Base-by-base conservation (phyloP, 2,329 filamentous ascomycete species). In the Aspergillus sp. region DNA sequence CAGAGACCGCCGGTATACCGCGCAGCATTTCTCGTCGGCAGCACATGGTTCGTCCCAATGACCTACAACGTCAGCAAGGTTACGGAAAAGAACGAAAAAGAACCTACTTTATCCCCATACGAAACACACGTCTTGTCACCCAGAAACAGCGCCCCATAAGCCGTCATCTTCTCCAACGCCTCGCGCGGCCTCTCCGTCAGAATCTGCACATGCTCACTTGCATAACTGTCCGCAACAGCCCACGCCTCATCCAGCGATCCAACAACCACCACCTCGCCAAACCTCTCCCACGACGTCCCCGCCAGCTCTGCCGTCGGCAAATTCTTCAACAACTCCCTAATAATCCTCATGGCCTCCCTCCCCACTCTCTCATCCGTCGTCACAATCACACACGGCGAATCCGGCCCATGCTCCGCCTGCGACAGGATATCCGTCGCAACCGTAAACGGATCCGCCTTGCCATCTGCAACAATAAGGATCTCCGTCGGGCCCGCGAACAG, bases 41-140 rank as follows among this genome's bases (percentile, higher is more conserved):
- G 71, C 2, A 83, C 81, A 62, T 83, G 81, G 63, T 83, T 83
- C 2, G 81, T 83, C 1, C 81, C 81, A 57, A 83, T 83, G 37
- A 77, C 79, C 77, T 81, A 46, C 9, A 44, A 5, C 5, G 27
- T 24, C 27, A 54, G n/a, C 8, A 4, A 30, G 9, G 27, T 7
- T 24, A 4, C 3, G 2, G 8, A 12, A 9, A 1, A 9, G 27
- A 0, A 30, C 3, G 3, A 30, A 30, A 30, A 30, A 30, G 8
- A 15, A 45, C 66, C 48, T 61, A 77, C 78, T 75, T 83, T 83
- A 61, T 83, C 81, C 13, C 81, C 81, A 53, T 82, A 83, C 0
- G 76, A 79, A 1, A 83, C 81, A 61, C 80, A 83, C 0, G 81
- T 83, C 61, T 75, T 79, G 55, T 80, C 76, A 0, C 81, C 81